These are phyloP conservation scores for Claviceps sp. DNA, from an alignment of 2,329 filamentous ascomycete genomes.

Conservation along the genomic window DNA sequence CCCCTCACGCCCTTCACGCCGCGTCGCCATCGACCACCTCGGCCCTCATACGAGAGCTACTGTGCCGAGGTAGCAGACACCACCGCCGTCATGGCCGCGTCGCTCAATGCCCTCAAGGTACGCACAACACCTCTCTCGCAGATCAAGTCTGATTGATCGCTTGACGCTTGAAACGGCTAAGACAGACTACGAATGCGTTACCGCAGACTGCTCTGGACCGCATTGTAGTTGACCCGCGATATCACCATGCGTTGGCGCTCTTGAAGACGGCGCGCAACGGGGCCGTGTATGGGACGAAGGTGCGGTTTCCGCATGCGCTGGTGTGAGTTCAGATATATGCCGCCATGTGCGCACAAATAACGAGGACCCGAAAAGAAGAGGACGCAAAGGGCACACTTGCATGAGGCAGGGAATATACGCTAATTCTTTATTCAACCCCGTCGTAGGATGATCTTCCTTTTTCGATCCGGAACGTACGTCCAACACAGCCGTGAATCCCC, in stretches of 20 bases:
- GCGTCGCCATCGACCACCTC: too few relatives aligned
- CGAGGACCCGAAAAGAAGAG: too few relatives aligned
- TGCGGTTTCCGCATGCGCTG: conserved; percentile 93
- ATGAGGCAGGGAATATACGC: background rate
- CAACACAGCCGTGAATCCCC: too few relatives aligned
- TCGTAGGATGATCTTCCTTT: conserved; percentile 83
- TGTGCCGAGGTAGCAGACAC: background rate
- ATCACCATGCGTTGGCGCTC: conserved; percentile 74
- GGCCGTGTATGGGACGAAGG: conserved; percentile 90
- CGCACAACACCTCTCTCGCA: background rate
- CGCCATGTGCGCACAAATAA: too few relatives aligned
- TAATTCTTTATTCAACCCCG: background rate
- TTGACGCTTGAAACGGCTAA: too few relatives aligned
- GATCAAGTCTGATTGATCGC: too few relatives aligned
- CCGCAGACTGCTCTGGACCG: conserved; percentile 46
- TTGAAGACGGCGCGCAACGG: conserved; percentile 94
- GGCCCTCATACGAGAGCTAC: background rate
- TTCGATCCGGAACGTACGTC: conserved; percentile 74
- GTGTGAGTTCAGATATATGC: conserved; percentile 38
- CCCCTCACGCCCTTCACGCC: too few relatives aligned
- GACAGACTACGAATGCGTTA: too few relatives aligned
- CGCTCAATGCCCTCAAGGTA: background rate
- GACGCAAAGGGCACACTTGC: background rate
- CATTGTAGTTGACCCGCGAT: conserved; percentile 67
- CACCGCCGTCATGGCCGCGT: background rate